These are phyloP conservation scores for Diaporthe velutina DNA, from an alignment of 2,329 filamentous ascomycete species.

Conservation along the genomic window DNA sequence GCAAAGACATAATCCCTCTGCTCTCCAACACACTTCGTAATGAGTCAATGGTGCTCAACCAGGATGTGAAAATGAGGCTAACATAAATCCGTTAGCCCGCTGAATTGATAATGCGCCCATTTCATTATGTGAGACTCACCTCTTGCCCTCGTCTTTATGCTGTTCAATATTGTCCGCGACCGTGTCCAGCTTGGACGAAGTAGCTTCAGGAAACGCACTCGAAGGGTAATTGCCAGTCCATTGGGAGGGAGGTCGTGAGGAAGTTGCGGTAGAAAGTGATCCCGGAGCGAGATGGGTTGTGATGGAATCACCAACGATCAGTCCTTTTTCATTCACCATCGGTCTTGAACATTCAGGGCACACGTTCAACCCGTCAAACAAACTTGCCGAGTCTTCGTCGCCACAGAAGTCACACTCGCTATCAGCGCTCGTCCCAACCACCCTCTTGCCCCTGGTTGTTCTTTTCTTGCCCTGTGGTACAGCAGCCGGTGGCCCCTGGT, in stretches of 20 bases:
- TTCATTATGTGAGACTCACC: too few species aligned
- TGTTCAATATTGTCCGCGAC: too few species aligned
- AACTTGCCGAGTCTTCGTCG: not conserved
- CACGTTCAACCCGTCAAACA: not conserved
- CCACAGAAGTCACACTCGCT: not conserved
- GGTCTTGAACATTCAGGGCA: not conserved
- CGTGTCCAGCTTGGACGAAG: too few species aligned
- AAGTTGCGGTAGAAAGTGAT: not conserved
- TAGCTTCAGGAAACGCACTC: too few species aligned
- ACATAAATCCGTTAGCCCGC: too few species aligned
- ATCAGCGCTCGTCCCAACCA: not conserved
- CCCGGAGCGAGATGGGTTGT: not conserved
- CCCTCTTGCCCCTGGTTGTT: not conserved
- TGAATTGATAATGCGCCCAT: too few species aligned
- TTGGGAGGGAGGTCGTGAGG: not conserved
- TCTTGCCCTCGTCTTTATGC: too few species aligned
- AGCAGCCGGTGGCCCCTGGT: not conserved
- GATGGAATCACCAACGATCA: not conserved
- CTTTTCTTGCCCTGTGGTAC: not conserved
- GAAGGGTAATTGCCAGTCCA: too few species aligned
- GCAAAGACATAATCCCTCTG: too few species aligned
- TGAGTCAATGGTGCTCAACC: too few species aligned
- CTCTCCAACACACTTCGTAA: too few species aligned
- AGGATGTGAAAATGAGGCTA: too few species aligned
- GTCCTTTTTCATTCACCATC: not conserved